Percentiles rank a stretch among this genome's conserved stretches.
Evolutionary conservation across 331 rosid species (phyloP).

Genomic region (Phaseolus coccineus): DNA sequence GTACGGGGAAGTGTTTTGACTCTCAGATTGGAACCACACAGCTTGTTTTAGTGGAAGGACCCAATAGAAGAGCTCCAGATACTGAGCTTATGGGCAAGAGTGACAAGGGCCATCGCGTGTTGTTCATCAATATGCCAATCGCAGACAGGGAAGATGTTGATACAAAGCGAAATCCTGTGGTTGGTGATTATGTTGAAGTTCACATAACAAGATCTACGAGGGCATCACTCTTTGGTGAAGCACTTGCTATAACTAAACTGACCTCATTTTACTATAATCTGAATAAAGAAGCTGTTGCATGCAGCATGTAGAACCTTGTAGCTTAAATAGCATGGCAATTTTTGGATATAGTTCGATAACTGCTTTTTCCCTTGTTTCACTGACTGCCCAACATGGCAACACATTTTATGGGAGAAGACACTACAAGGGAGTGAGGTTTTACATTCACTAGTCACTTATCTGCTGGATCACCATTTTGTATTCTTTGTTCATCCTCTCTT

Average conservation of each 20-base stretch:
- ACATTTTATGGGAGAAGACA: constrained; percentile 5
- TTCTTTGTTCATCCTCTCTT: constrained; percentile 22
- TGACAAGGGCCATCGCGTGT: constrained; percentile 91
- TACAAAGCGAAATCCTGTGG: constrained; percentile 63
- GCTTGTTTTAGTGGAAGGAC: constrained; percentile 92
- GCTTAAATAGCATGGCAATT: constrained; percentile 34
- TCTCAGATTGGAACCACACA: constrained; percentile 80
- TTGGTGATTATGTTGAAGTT: constrained; percentile 94
- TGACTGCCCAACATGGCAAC: constrained; percentile 6
- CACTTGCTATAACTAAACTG: constrained; percentile 79
- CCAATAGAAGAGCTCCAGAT: constrained; percentile 89
- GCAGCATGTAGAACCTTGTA: constrained; percentile 46
- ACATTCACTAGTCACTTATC: constrained; percentile 1
- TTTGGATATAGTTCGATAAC: constrained; percentile 18
- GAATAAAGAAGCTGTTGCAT: constrained; percentile 63
- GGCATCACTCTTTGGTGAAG: constrained; percentile 88
- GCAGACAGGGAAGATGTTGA: constrained; percentile 62
- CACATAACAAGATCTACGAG: constrained; percentile 74
- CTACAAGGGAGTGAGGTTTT: constrained; percentile 24
- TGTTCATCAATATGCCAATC: constrained; percentile 62
- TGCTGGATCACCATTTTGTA: constrained; percentile 34
- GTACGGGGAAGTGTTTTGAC: constrained; percentile 88
- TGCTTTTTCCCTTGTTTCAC: neutral
- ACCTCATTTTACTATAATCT: constrained; percentile 63
- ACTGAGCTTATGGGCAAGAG: constrained; percentile 93